These are phyloP conservation scores for Solanum hybrid DNA, from an alignment of 305 asterid species.

Conservation along the genomic window DNA sequence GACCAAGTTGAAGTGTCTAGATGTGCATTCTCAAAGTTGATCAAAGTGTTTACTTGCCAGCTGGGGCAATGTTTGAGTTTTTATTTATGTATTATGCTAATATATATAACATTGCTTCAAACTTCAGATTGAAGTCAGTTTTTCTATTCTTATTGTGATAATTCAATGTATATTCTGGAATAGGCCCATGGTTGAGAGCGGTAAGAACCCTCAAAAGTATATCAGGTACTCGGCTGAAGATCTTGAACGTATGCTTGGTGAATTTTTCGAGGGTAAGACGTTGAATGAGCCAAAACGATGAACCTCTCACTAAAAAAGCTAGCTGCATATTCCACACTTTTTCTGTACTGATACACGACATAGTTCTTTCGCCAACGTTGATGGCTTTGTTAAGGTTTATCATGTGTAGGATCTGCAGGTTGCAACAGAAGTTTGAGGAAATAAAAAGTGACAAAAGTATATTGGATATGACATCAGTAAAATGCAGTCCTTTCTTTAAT, in stretches of 20 bases:
- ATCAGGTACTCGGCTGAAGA: constrained; percentile 88
- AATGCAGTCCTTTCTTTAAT: background rate
- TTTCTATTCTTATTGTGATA: background rate
- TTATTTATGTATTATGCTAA: no score
- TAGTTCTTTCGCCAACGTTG: background rate
- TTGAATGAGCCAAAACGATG: constrained; percentile 71
- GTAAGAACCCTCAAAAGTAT: constrained; percentile 88
- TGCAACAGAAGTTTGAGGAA: background rate
- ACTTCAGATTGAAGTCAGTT: background rate
- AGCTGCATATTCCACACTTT: background rate
- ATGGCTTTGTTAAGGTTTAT: background rate
- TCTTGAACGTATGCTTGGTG: constrained; percentile 94
- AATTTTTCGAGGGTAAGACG: constrained; percentile 90
- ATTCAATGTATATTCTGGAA: background rate
- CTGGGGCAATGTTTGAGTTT: no score
- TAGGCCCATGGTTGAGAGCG: constrained; percentile 87
- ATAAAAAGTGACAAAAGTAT: background rate
- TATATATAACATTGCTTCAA: no score
- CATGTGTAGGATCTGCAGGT: background rate
- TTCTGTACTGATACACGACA: background rate
- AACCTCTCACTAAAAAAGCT: constrained; percentile 6
- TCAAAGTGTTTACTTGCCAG: no score
- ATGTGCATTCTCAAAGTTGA: background rate
- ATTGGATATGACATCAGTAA: background rate
- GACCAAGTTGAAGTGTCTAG: background rate